Conservation (phyloP, 2,329 filamentous ascomycete species). For the Fusarium hainanense region DNA sequence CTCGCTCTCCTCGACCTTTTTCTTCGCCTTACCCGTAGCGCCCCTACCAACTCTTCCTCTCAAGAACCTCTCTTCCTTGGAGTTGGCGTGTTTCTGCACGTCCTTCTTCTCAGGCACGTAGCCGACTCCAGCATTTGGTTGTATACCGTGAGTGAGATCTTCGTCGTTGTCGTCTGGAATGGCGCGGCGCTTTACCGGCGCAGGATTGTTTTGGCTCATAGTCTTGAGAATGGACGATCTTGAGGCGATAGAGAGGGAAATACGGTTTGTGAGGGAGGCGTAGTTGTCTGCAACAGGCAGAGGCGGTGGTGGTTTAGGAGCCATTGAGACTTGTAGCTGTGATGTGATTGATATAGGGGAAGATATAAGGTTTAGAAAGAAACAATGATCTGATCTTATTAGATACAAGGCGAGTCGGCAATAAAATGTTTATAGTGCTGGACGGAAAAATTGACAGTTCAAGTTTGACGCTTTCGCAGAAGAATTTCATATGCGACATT, state of each 20-base stretch:
- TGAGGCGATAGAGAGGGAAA: conserved; percentile 54
- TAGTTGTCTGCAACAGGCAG: conserved; percentile 54
- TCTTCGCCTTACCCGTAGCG: conserved; percentile 21
- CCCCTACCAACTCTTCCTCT: conserved; percentile 48
- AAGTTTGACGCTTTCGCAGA: conserved; percentile 16
- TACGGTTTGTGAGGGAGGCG: conserved; percentile 56
- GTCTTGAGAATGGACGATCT: conserved; percentile 50
- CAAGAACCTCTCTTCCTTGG: conserved; percentile 48
- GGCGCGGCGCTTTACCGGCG: conserved; percentile 9
- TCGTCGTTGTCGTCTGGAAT: conserved; percentile 41
- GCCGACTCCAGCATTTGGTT: conserved; percentile 56
- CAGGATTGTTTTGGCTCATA: conserved; percentile 43
- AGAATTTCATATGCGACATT: conserved; percentile 44
- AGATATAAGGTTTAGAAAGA: neutral
- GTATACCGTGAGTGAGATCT: conserved; percentile 39
- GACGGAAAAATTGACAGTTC: conserved; percentile 12
- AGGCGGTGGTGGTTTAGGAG: conserved; percentile 38
- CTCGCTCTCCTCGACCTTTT: conserved; percentile 47
- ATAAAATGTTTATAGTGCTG: neutral
- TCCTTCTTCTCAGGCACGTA: conserved; percentile 48
- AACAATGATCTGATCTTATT: neutral
- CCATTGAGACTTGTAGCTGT: conserved; percentile 25
- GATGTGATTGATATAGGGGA: neutral
- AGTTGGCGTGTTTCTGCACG: conserved; percentile 39
- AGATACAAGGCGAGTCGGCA: neutral